Base-by-base conservation (phyloP, 2,329 filamentous ascomycete genomes). In the Byssoonygena ceratinophila region DNA sequence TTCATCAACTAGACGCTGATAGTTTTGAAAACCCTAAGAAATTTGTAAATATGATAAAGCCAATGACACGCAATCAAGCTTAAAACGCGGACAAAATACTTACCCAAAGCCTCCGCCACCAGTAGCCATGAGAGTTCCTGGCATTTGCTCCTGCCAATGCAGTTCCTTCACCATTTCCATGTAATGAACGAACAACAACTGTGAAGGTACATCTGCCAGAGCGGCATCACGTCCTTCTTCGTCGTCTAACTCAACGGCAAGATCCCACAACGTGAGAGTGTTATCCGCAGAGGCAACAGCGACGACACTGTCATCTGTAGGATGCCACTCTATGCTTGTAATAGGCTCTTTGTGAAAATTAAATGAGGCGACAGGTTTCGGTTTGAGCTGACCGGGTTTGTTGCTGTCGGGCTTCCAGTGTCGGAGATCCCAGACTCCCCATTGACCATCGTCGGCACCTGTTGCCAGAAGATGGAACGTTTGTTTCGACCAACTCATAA, bases 61-160 rank as follows among this genome's bases (percentile, higher is more conserved):
- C n/a, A n/a, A n/a, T n/a, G n/a, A n/a, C n/a, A n/a, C n/a, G n/a
- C n/a, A n/a, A n/a, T n/a, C n/a, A n/a, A n/a, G n/a, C n/a, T n/a
- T n/a, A n/a, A n/a, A n/a, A n/a, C n/a, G n/a, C n/a, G n/a, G n/a
- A n/a, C n/a, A n/a, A 25, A 31, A 41, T 22, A 71, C 75, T 61
- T 69, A 77, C 76, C 79, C 78, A 70, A 98, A 96, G 48, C 82
- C 82, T 69, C 83, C 83, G 63, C 89, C 85, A 8, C 92, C 92
- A 0, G 92, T 98, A 1, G 88, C 89, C 71, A 97, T 83, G 56
- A 97, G 72, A 31, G 82, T 83, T 27, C 92, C 92, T 0, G 88
- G 86, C 66, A 97, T 95, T 74, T 98, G 92, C 31, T 85, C 86
- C 72, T 97, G 91, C 91, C 92, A 98, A 72, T 98, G 92, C 34